Conservation (phyloP, 1,139 yeast genomes). For the Blastobotrys niveus region DNA sequence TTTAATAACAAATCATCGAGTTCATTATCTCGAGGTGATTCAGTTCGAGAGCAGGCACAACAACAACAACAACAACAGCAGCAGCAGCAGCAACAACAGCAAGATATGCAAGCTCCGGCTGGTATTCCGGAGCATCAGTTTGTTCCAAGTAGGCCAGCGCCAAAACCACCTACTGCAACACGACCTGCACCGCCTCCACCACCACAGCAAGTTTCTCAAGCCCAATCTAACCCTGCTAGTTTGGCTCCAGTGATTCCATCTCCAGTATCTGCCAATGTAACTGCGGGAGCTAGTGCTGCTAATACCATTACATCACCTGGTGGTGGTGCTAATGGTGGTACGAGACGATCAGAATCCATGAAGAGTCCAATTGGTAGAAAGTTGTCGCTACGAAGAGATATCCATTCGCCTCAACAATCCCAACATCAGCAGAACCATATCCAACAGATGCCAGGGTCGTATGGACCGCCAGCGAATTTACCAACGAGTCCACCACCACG, state of each 20-base stretch:
- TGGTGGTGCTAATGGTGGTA: background rate
- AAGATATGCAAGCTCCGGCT: no score
- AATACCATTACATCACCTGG: background rate
- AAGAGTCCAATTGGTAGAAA: slow-evolving; percentile 7
- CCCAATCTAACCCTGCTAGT: background rate
- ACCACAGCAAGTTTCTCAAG: background rate
- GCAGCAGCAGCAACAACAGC: no score
- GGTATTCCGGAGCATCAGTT: slow-evolving; percentile 17
- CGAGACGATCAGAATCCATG: slow-evolving; percentile 5
- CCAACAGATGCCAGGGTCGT: slow-evolving; percentile 4
- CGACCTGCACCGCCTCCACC: slow-evolving; percentile 3
- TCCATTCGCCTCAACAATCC: no score
- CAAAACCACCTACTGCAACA: slow-evolving; percentile 23
- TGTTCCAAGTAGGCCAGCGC: slow-evolving; percentile 29
- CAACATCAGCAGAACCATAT: slow-evolving; percentile 13
- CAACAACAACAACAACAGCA: no score
- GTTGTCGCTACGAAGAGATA: slow-evolving; percentile 4
- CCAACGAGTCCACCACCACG: slow-evolving; percentile 35
- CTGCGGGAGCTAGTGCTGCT: slow-evolving; percentile 3
- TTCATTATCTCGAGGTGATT: no score
- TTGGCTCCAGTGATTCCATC: background rate
- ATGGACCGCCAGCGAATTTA: slow-evolving; percentile 7
- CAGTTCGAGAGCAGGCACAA: no score
- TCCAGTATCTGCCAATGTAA: no score
- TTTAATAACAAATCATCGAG: no score